Conservation (phyloP, 352 stramenopile genomes). For the Globisporangium middletonii region DNA sequence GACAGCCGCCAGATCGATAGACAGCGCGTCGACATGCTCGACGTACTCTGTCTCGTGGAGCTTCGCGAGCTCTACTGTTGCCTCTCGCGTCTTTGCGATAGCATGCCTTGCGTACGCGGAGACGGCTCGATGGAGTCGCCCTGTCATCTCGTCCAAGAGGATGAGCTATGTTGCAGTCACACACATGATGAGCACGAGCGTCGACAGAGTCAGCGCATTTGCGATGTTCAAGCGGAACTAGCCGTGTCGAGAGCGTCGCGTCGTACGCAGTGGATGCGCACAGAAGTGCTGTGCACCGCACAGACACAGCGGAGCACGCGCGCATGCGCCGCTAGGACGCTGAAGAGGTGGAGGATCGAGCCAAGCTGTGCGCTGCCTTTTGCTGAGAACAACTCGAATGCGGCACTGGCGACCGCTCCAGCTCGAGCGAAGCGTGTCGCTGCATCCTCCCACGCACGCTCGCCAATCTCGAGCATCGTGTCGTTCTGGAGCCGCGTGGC, state of each 20-base stretch:
- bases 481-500: constrained; percentile 7
- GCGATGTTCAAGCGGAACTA: too few relatives aligned
- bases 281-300: constrained; percentile 22
- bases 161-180: constrained; percentile 22
- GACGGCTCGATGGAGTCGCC: constrained; percentile 26
- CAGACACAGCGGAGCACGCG: constrained; percentile 17
- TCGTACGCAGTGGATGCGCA: constrained; percentile 7
- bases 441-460: constrained; percentile 24
- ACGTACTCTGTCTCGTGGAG: constrained; percentile 19
- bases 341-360: constrained; percentile 10
- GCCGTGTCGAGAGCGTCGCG: too few relatives aligned
- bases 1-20: not conserved
- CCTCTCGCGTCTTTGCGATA: constrained; percentile 16
- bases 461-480: constrained; percentile 21
- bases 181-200: not conserved
- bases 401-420: constrained; percentile 4
- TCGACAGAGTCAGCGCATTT: not conserved
- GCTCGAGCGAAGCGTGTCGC: constrained; percentile 20
- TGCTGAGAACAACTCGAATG: not conserved
- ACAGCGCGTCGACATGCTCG: too few relatives aligned
- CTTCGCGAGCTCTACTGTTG: constrained; percentile 2
- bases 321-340: constrained; percentile 3
- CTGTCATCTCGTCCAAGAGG: constrained; percentile 29
- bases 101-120: constrained; percentile 36
- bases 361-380: not conserved